Evolutionary conservation across 371 early-diverging fungal species (phyloP).

Genomic region (Conidiobolus incongruus): DNA sequence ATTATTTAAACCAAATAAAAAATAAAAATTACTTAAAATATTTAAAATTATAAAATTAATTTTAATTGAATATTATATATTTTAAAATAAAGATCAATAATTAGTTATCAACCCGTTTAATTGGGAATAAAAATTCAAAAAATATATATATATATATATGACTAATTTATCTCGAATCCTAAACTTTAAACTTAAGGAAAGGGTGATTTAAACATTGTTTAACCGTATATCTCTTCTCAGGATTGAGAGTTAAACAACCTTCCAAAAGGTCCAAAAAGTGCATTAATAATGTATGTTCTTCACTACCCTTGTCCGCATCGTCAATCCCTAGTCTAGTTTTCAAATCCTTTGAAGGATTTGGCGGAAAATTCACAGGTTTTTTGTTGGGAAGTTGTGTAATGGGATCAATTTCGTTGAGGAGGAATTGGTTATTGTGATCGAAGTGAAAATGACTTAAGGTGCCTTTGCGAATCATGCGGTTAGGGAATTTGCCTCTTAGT

Average conservation of each 20-base stretch:
- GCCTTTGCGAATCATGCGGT: constrained; percentile 57
- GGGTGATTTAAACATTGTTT: constrained; percentile 75
- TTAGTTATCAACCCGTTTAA: no score
- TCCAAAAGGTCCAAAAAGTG: constrained; percentile 67
- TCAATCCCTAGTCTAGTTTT: constrained; percentile 34
- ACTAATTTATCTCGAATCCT: no score
- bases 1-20: no score
- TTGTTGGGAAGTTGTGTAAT: constrained; percentile 31
- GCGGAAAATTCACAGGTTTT: neutral
- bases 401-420: constrained; percentile 38
- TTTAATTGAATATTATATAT: no score
- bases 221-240: constrained; percentile 79
- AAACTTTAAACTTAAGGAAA: constrained; percentile 39
- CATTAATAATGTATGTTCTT: constrained; percentile 18
- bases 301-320: constrained; percentile 21
- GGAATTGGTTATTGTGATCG: constrained; percentile 46
- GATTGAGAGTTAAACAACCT: constrained; percentile 65
- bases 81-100: no score
- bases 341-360: constrained; percentile 45
- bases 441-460: constrained; percentile 64
- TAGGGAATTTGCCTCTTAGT: constrained; percentile 67
- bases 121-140: no score
- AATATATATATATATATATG: no score
- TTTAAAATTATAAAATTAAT: no score
- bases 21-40: no score